Conservation (phyloP, 169 alveolate species). For the Fabrea salina region DNA sequence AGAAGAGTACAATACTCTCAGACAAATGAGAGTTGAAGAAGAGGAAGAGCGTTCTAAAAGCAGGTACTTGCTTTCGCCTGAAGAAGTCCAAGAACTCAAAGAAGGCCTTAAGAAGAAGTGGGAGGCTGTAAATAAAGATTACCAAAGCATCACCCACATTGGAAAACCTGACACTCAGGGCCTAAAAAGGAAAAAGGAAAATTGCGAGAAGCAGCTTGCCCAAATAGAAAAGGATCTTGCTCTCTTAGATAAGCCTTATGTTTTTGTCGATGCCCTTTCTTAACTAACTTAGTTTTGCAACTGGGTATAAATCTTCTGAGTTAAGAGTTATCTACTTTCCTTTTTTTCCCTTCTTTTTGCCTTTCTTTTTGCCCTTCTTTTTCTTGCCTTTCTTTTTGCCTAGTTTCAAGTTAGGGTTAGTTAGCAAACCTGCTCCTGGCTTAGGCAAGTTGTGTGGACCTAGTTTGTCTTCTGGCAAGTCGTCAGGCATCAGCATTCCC, state of each 20-base stretch:
- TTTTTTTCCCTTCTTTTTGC: conserved; percentile 3
- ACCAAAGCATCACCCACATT: conserved; percentile 78
- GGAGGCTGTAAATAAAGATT: conserved; percentile 79
- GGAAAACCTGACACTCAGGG: conserved; percentile 79
- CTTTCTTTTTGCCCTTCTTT: conserved; percentile 19
- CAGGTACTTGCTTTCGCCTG: conserved; percentile 61
- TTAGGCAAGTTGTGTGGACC: background rate
- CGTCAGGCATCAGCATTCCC: conserved; percentile 7
- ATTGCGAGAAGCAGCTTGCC: conserved; percentile 71
- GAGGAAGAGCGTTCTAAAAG: conserved; percentile 60
- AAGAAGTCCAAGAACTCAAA: conserved; percentile 72
- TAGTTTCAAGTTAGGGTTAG: background rate
- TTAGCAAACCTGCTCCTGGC: conserved; percentile 22
- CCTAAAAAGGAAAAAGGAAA: conserved; percentile 74
- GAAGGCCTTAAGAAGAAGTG: conserved; percentile 81
- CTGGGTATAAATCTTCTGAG: too few species aligned
- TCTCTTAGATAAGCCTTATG: conserved; percentile 63
- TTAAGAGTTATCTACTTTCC: background rate
- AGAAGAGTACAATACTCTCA: conserved; percentile 56
- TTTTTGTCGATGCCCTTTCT: conserved; percentile 83
- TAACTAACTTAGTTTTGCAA: too few species aligned
- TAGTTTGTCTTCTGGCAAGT: conserved; percentile 1
- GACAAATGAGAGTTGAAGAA: conserved; percentile 33
- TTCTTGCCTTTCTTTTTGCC: conserved; percentile 30
- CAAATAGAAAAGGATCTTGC: conserved; percentile 77